Evolutionary conservation across 805 yeast genomes (phyloP).

Genomic region (Komagataella ulmi): DNA sequence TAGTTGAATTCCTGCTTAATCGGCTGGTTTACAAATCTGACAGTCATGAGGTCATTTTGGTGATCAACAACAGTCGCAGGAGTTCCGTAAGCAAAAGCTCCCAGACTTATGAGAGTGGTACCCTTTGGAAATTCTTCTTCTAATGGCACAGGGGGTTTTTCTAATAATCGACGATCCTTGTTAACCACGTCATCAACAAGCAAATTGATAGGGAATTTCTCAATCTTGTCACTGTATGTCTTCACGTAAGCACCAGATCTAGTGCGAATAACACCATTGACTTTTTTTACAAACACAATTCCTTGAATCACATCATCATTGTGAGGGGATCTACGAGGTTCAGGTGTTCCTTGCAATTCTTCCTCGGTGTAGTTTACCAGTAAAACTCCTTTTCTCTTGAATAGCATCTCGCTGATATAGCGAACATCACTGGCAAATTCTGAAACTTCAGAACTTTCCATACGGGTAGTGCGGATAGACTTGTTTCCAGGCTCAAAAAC

Average conservation of each 20-base stretch:
- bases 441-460: constrained; percentile 32
- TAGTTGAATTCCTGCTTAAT: constrained; percentile 44
- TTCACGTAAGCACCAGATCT: constrained; percentile 67
- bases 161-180: constrained; percentile 61
- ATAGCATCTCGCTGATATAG: constrained; percentile 27
- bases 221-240: constrained; percentile 41
- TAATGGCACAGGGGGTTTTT: constrained; percentile 64
- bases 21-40: constrained; percentile 39
- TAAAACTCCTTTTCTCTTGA: constrained; percentile 47
- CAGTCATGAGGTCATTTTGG: constrained; percentile 23
- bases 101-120: constrained; percentile 63
- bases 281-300: constrained; percentile 57
- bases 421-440: constrained; percentile 28
- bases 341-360: constrained; percentile 5
- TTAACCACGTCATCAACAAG: constrained; percentile 64
- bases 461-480: constrained; percentile 15
- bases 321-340: constrained; percentile 3
- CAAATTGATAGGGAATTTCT: constrained; percentile 63
- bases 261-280: constrained; percentile 65
- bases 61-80: constrained; percentile 58
- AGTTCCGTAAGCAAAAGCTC: constrained; percentile 81
- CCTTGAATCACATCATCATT: constrained; percentile 24
- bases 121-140: constrained; percentile 72
- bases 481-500: background rate
- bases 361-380: constrained; percentile 21